phyloP scores from a whole-genome alignment of 2,329 filamentous ascomycete species.

The Alternaria consortialis region DNA sequence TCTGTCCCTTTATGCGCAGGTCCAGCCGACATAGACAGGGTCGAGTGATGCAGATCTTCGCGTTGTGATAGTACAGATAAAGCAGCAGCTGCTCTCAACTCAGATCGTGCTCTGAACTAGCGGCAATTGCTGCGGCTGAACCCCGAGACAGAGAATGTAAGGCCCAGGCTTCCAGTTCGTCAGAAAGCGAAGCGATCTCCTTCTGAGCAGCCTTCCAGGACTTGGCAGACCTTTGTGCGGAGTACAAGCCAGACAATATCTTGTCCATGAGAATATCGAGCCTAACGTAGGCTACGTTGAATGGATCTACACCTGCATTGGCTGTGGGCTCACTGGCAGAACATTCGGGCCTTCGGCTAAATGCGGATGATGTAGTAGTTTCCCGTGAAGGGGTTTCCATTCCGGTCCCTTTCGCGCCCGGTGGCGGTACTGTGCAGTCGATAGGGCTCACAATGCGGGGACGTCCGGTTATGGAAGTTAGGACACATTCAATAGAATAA shows the following conservation, averaged over 20 bases:
- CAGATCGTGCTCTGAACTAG: neutral
- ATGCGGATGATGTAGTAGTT: too few relatives aligned
- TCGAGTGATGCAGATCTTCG: slow-evolving; percentile 48
- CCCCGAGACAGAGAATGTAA: slow-evolving; percentile 33
- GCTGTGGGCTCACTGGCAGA: neutral
- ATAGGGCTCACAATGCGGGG: slow-evolving; percentile 42
- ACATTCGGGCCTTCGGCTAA: too few relatives aligned
- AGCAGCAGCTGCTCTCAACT: slow-evolving; percentile 29
- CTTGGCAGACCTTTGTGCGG: slow-evolving; percentile 37
- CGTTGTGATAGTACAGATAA: slow-evolving; percentile 44
- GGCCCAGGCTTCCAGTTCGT: slow-evolving; percentile 42
- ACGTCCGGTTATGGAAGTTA: slow-evolving; percentile 49
- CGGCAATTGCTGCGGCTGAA: slow-evolving; percentile 1
- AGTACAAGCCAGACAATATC: slow-evolving; percentile 40
- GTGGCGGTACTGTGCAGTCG: slow-evolving; percentile 39
- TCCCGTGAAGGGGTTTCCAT: slow-evolving; percentile 6
- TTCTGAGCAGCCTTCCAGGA: slow-evolving; percentile 44
- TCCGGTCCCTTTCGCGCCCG: slow-evolving; percentile 6
- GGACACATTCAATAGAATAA: slow-evolving; percentile 44
- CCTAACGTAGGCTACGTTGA: slow-evolving; percentile 14
- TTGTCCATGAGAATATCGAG: slow-evolving; percentile 28
- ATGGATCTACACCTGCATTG: neutral
- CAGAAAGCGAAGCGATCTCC: slow-evolving; percentile 35
- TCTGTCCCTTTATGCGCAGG: slow-evolving; percentile 44
- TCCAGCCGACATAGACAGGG: slow-evolving; percentile 52